Conservation (phyloP, 2,329 filamentous ascomycete species). For the Periconia macrospinosa region DNA sequence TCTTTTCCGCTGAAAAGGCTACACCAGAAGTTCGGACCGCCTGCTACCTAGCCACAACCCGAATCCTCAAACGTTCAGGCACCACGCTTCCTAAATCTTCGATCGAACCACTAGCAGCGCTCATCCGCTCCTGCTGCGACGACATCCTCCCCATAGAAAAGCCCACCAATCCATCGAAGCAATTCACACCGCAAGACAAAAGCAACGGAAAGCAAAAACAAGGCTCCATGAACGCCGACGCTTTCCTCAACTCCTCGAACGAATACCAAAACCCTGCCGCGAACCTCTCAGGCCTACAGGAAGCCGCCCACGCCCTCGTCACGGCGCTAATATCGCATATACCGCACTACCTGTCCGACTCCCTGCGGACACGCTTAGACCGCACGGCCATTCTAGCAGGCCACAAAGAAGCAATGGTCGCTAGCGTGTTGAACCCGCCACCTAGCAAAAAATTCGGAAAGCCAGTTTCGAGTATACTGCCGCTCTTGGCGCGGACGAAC, state of each 20-base stretch:
- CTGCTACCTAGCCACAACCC: slow-evolving; percentile 62
- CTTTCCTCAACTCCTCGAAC: slow-evolving; percentile 60
- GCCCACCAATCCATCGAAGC: slow-evolving; percentile 43
- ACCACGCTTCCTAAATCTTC: slow-evolving; percentile 67
- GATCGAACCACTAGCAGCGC: slow-evolving; percentile 62
- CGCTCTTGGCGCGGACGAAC: slow-evolving; percentile 70
- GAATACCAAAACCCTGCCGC: slow-evolving; percentile 30
- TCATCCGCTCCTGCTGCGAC: slow-evolving; percentile 71
- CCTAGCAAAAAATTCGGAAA: slow-evolving; percentile 62
- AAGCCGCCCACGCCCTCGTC: slow-evolving; percentile 65
- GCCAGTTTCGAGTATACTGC: slow-evolving; percentile 73
- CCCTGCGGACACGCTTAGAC: slow-evolving; percentile 74
- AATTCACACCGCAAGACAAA: slow-evolving; percentile 42
- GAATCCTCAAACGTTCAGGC: slow-evolving; percentile 65
- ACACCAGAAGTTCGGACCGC: slow-evolving; percentile 59
- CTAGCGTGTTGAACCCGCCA: slow-evolving; percentile 79
- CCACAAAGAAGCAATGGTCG: slow-evolving; percentile 72
- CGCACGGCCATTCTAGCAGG: slow-evolving; percentile 74
- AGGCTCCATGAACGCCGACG: slow-evolving; percentile 66
- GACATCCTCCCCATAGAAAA: slow-evolving; percentile 64
- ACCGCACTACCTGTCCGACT: slow-evolving; percentile 68
- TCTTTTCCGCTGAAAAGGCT: slow-evolving; percentile 62
- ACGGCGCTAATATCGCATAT: slow-evolving; percentile 63
- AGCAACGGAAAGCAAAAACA: slow-evolving; percentile 39
- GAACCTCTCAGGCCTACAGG: slow-evolving; percentile 51